Percentiles rank a stretch among this genome's conserved stretches.
Conservation (phyloP, 106 monocot species). For the Dendrobium nobile region DNA sequence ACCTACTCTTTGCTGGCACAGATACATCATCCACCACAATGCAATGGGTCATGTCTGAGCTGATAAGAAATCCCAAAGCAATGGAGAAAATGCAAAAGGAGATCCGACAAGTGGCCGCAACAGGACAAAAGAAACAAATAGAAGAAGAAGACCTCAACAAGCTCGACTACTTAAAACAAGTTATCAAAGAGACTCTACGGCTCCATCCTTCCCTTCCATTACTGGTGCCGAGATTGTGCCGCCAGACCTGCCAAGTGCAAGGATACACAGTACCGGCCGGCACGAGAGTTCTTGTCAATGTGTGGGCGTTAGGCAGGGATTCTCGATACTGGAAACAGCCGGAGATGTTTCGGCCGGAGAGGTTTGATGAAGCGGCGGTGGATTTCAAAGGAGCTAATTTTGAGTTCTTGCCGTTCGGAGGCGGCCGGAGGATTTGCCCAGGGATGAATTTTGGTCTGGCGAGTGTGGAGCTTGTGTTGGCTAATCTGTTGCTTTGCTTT, state of each 20-base stretch:
- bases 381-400: too few species aligned
- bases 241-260: not conserved
- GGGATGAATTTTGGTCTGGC: too few species aligned
- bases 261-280: not conserved
- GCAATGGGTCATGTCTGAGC: constrained; percentile 31
- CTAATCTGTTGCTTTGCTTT: too few species aligned
- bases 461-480: too few species aligned
- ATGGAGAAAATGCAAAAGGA: constrained; percentile 27
- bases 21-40: constrained; percentile 11
- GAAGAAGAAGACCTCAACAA: not conserved
- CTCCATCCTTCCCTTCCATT: constrained; percentile 1
- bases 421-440: too few species aligned
- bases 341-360: constrained; percentile 5
- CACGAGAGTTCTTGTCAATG: constrained; percentile 5
- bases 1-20: constrained; percentile 26
- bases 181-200: constrained; percentile 8
- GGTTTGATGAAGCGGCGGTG: not conserved
- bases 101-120: not conserved
- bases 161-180: not conserved
- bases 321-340: not conserved
- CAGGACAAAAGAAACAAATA: not conserved
- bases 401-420: too few species aligned
- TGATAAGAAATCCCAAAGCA: constrained; percentile 13
- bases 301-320: constrained; percentile 5
- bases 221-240: not conserved